Percentiles rank a stretch among this genome's conserved stretches.
Evolutionary conservation across 805 yeast species (phyloP).

Genomic region (Candida qinlingensis): DNA sequence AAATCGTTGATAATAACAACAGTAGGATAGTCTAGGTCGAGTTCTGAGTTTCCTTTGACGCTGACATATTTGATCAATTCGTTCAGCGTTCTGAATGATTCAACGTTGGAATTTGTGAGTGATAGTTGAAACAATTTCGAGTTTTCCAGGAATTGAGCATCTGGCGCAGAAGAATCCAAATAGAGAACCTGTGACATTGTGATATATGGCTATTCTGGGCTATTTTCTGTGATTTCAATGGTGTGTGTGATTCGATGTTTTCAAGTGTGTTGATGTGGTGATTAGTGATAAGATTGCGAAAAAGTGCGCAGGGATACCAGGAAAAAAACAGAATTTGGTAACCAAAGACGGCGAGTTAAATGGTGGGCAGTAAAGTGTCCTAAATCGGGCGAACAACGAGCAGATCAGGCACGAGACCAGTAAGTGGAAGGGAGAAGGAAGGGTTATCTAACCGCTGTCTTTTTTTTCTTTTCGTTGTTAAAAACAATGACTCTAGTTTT

Average conservation of each 20-base stretch:
- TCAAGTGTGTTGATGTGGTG: too few relatives aligned
- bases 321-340: not conserved
- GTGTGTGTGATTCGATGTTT: too few relatives aligned
- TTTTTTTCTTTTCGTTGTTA: not conserved
- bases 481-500: not conserved
- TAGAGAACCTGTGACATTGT: slow-evolving; percentile 20
- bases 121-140: slow-evolving; percentile 14
- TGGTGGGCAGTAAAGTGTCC: too few relatives aligned
- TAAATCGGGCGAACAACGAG: too few relatives aligned
- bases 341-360: not conserved
- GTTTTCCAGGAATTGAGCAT: slow-evolving; percentile 8
- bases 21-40: slow-evolving; percentile 24
- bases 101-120: slow-evolving; percentile 2
- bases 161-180: slow-evolving; percentile 13
- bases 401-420: too few relatives aligned
- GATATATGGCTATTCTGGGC: too few relatives aligned
- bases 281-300: too few relatives aligned
- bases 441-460: not conserved
- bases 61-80: slow-evolving; percentile 15
- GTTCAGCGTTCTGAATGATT: slow-evolving; percentile 12
- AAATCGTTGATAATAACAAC: slow-evolving; percentile 21
- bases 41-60: slow-evolving; percentile 22
- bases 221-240: too few relatives aligned
- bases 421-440: too few relatives aligned
- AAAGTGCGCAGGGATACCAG: not conserved